A percentile compares a stretch with the other conserved stretches of the same genome.
Conservation (phyloP, 768 basidiomycete species). For the Leucogyrophana mollusca region DNA sequence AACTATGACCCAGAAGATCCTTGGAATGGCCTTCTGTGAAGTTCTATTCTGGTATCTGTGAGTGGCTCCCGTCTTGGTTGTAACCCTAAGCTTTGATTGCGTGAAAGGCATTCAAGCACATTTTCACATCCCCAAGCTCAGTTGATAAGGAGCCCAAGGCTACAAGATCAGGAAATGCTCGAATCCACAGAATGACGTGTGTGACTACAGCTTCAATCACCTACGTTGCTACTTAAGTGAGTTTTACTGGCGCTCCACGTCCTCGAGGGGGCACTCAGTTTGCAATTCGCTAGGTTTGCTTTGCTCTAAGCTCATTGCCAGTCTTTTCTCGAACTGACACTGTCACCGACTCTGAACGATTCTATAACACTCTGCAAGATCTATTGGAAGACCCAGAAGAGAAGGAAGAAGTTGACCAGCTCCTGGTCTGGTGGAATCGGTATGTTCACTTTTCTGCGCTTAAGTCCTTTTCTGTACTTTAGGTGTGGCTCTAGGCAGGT, state of each 20-base stretch:
- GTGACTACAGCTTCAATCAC: slow-evolving; percentile 16
- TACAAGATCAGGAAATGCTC: slow-evolving; percentile 20
- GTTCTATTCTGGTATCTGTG: slow-evolving; percentile 19
- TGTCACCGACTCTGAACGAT: slow-evolving; percentile 20
- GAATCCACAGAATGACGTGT: slow-evolving; percentile 14
- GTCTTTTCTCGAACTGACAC: slow-evolving; percentile 18
- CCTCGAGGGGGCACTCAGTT: too few species aligned
- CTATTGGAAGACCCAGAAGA: slow-evolving; percentile 20
- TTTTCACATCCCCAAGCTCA: slow-evolving; percentile 31
- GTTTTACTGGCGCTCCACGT: not conserved
- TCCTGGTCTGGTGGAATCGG: slow-evolving; percentile 19
- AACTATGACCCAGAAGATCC: slow-evolving; percentile 21
- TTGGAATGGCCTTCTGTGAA: slow-evolving; percentile 24
- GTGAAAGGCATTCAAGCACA: slow-evolving; percentile 22
- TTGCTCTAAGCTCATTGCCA: slow-evolving; percentile 14
- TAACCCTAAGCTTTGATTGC: not conserved
- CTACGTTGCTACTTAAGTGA: slow-evolving; percentile 19
- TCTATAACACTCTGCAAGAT: slow-evolving; percentile 19
- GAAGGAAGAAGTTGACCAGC: slow-evolving; percentile 14
- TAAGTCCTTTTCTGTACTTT: too few species aligned
- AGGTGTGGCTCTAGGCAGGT: too few species aligned
- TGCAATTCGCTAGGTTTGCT: slow-evolving; percentile 9
- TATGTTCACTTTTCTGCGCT: not conserved
- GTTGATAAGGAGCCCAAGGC: slow-evolving; percentile 25
- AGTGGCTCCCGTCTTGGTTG: not conserved